Evolutionary conservation across 257 asterid genomes (phyloP).

Genomic region (Solanum bulbocastanum): DNA sequence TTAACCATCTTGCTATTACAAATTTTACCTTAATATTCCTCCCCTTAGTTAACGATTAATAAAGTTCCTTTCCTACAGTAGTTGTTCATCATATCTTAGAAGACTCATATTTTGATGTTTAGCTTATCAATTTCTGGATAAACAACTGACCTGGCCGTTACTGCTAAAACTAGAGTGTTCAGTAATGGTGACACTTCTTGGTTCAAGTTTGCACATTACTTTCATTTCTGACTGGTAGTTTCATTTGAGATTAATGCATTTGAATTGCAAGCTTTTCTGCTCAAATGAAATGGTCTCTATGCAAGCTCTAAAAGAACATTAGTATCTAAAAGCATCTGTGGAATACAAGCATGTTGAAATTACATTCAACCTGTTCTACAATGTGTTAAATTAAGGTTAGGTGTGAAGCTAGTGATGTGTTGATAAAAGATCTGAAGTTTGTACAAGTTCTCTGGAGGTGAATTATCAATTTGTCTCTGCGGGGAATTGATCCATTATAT

Average conservation of each 20-base stretch:
- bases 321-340: background rate
- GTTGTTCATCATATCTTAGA: background rate
- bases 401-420: background rate
- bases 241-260: background rate
- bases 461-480: background rate
- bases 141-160: background rate
- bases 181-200: background rate
- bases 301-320: background rate
- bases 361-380: background rate
- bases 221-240: background rate
- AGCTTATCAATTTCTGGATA: background rate
- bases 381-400: background rate
- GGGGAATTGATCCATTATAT: background rate
- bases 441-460: background rate
- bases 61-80: background rate
- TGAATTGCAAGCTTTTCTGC: background rate
- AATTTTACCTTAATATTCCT: background rate
- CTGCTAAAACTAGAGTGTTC: background rate
- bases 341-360: background rate
- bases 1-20: background rate
- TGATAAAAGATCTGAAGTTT: background rate
- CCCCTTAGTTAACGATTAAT: background rate
- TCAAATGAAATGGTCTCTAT: background rate
- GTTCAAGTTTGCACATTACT: background rate
- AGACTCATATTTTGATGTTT: background rate